phyloP scores from a whole-genome alignment of 202 grass and related monocot genomes.

The Miscanthus sacchariflorus region DNA sequence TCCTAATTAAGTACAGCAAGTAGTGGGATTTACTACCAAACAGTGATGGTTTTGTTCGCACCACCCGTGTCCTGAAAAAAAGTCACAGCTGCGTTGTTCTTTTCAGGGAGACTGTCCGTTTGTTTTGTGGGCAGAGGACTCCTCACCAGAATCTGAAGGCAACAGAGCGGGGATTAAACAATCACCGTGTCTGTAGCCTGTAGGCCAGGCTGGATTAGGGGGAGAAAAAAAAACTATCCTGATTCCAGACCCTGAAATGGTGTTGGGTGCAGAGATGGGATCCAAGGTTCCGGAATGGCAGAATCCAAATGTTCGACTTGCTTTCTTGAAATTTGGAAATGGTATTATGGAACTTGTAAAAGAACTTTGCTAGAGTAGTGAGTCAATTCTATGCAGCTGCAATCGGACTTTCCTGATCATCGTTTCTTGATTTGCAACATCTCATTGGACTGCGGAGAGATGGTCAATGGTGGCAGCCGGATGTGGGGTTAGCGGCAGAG shows the following conservation, averaged over 20 bases:
- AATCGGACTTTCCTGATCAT: background rate
- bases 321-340: background rate
- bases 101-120: background rate
- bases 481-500: background rate
- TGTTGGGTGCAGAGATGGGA: background rate
- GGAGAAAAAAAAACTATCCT: background rate
- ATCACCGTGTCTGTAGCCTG: background rate
- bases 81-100: background rate
- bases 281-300: constrained; percentile 1
- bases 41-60: constrained; percentile 32
- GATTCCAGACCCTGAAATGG: background rate
- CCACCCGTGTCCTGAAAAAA: constrained; percentile 1
- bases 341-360: background rate
- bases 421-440: background rate
- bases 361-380: background rate
- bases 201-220: background rate
- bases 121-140: background rate
- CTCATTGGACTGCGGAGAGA: background rate
- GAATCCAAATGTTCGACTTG: background rate
- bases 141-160: constrained; percentile 31
- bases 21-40: background rate
- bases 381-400: background rate
- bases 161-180: constrained; percentile 25
- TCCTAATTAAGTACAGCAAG: constrained; percentile 39
- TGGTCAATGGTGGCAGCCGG: constrained; percentile 21